These are phyloP conservation scores for Penicillium concentricum DNA, from an alignment of 2,329 filamentous ascomycete species.

Conservation along the genomic window DNA sequence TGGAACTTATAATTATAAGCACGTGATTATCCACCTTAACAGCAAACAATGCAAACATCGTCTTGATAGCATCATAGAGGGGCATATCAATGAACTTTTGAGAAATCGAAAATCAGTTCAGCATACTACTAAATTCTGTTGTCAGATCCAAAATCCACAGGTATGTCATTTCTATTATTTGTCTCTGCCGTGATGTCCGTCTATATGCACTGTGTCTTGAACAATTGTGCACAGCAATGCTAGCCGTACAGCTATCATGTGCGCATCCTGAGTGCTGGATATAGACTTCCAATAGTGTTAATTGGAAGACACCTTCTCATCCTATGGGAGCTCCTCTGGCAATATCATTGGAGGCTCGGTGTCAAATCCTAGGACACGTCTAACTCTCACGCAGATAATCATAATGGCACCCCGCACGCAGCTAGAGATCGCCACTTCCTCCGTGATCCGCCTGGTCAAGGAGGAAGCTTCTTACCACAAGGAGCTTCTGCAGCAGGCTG, in stretches of 20 bases:
- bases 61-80: conserved; percentile 21
- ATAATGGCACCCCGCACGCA: conserved; percentile 73
- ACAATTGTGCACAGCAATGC: neutral
- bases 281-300: neutral
- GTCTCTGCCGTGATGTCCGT: neutral
- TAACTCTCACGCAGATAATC: conserved; percentile 13
- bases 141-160: neutral
- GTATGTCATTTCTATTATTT: neutral
- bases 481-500: conserved; percentile 74
- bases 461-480: conserved; percentile 89
- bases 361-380: neutral
- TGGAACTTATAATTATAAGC: neutral
- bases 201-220: neutral
- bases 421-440: conserved; percentile 81
- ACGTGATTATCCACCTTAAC: neutral
- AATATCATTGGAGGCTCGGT: neutral
- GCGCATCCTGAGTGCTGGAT: neutral
- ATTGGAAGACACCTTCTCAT: neutral
- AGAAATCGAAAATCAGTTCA: neutral
- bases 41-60: conserved; percentile 4
- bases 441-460: conserved; percentile 81
- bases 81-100: conserved; percentile 8
- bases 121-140: neutral
- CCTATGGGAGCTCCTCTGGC: neutral
- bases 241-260: neutral